phyloP scores from a whole-genome alignment of 2,329 filamentous ascomycete genomes.

The Talaromyces albobiverticillius region DNA sequence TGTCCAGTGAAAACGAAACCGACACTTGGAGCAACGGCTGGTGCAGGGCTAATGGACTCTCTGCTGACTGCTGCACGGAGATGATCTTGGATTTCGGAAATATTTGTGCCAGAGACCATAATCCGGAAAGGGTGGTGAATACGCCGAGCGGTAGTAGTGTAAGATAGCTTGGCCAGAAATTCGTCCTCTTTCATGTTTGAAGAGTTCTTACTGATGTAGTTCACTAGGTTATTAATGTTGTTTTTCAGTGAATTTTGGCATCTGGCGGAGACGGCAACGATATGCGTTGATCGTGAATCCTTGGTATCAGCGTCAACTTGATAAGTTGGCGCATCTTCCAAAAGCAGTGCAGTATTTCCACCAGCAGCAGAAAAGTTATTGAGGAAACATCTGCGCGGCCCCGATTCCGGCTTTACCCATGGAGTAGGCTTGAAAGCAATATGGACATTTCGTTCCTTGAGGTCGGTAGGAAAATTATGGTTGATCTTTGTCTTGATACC shows the following conservation, averaged over 20 bases:
- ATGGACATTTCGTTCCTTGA: constrained; percentile 31
- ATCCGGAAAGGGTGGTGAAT: constrained; percentile 42
- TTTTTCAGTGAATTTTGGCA: constrained; percentile 42
- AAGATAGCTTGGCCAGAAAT: constrained; percentile 59
- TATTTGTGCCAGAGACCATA: constrained; percentile 27
- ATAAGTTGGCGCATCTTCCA: constrained; percentile 58
- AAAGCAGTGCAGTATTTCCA: constrained; percentile 65
- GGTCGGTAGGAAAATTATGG: constrained; percentile 31
- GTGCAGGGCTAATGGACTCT: constrained; percentile 27
- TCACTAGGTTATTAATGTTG: constrained; percentile 54
- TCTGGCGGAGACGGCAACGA: constrained; percentile 61
- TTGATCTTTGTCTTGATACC: constrained; percentile 58
- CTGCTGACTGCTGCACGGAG: constrained; percentile 22
- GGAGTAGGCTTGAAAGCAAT: constrained; percentile 45
- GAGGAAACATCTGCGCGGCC: constrained; percentile 43
- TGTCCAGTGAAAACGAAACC: constrained; percentile 41
- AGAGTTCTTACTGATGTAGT: constrained; percentile 48
- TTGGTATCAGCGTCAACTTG: constrained; percentile 19
- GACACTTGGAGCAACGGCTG: constrained; percentile 26
- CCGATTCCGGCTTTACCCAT: constrained; percentile 26
- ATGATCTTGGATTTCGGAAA: constrained; percentile 28
- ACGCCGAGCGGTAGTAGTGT: constrained; percentile 63
- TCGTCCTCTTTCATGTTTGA: constrained; percentile 27
- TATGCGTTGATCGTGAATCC: constrained; percentile 57
- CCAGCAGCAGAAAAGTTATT: constrained; percentile 72